Base-by-base conservation (phyloP, 2,329 filamentous ascomycete genomes). In the Fusarium sp. region DNA sequence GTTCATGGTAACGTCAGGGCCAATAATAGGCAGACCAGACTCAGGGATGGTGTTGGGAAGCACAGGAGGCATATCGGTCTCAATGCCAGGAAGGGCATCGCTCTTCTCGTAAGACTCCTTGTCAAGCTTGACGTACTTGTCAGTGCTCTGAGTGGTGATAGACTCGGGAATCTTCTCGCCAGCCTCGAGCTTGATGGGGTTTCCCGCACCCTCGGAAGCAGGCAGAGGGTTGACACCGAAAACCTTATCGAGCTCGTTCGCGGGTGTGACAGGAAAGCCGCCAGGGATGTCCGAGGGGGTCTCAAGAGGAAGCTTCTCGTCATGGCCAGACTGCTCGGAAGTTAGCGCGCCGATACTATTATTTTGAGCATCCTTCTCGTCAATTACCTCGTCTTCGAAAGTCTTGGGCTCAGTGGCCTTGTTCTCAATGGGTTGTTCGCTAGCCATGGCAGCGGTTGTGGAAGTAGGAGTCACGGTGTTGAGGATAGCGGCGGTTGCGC, bases 101-200 rank as follows among this genome's bases (percentile, higher is more conserved):
- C 89, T 89, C 78, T 92, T 92, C 77, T 96, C 91, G 79, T 97
- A 98, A 2, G 93, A 95, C 70, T 89, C 92, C 77, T 93, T 86
- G 77, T 97, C 94, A 20, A 92, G 86, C 74, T 89, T 88, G 74
- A 97, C 86, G 49, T 93, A 90, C 62, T 82, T 82, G 76, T 92
- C 90, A 71, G 87, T 82, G 68, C 90, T 90, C 77, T 92, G 91
- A 50, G 85, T 79, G 46, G 88, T 89, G 71, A 94, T 75, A 24
- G 85, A 85, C 46, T 91, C 85, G 39, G 94, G 94, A 11, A 97
- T 86, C 77, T 89, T 88, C 81, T 97, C 92, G 72, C 94, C 94
- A 6, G 94, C 91, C 23, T 86, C 85, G 54, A 97, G 85, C 73
- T 86, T 85, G 77, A 97, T 87, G 9, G 95, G 94, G 79, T 97